Evolutionary conservation across 2,329 filamentous ascomycete species (phyloP), one percentile per base, ranked within the genome.

Genomic region (Scolecobasidium constrictum): DNA sequence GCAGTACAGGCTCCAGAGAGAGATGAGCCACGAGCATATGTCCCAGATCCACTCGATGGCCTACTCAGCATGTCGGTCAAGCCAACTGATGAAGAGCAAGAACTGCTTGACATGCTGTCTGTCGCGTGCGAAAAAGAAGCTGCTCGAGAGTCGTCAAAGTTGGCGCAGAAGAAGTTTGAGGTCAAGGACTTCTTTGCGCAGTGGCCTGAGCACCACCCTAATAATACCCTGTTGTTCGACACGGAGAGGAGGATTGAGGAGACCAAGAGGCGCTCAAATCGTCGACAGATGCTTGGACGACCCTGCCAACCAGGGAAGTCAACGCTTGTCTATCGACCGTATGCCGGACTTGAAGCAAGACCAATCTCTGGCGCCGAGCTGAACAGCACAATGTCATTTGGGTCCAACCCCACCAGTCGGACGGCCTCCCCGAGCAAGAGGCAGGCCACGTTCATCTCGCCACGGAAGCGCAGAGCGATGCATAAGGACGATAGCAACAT

Each of bases 171-270:
- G 26, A 31, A 31, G 9, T 31, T 31, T 31, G 26, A 31, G n/a
- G 26, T 31, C 26, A 31, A 31, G n/a, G 26, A 31, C 26, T 31
- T 31, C n/a, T 31, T 31, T n/a, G 26, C 26, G n/a, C 26, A 31
- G 9, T 31, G 26, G 26, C 26, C 26, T 31, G 26, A 31, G n/a
- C 26, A 31, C n/a, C 26, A 31, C n/a, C n/a, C 26, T 31, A 31
- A n/a, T n/a, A 7, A 31, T 31, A n/a, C n/a, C 9, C n/a, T 31
- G 26, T n/a, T 31, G 26, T n/a, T n/a, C n/a, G 26, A 31, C n/a
- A 9, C 26, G n/a, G 26, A 9, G n/a, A n/a, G 26, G 9, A 31
- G n/a, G n/a, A 9, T 31, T 7, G n/a, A 31, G 26, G 26, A 31
- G n/a, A 31, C n/a, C 9, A n/a, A n/a, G n/a, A 31, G 9, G n/a